These are phyloP conservation scores for Cyclotella baltica DNA, from an alignment of 108 stramenopile species.

Conservation along the genomic window DNA sequence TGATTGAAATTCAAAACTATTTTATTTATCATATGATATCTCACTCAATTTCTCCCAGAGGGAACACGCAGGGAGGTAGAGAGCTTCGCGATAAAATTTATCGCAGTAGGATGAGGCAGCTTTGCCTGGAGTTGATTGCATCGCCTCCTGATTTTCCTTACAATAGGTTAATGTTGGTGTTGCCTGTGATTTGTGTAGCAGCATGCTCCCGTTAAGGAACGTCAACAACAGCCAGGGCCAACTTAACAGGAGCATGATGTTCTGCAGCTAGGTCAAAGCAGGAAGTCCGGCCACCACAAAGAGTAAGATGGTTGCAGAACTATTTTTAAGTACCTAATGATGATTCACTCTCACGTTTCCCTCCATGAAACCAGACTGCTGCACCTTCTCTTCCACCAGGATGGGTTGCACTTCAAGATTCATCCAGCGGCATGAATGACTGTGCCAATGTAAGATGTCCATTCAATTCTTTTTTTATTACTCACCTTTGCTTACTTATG, in stretches of 20 bases:
- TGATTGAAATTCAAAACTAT: too few species aligned
- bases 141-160: slow-evolving; percentile 82
- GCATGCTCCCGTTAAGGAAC: slow-evolving; percentile 34
- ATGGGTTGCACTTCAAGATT: slow-evolving; percentile 85
- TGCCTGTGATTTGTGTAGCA: slow-evolving; percentile 55
- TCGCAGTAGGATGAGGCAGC: slow-evolving; percentile 62
- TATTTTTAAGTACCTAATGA: background rate
- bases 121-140: slow-evolving; percentile 70
- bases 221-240: slow-evolving; percentile 49
- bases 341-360: background rate
- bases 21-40: too few species aligned
- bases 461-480: background rate
- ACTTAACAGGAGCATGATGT: slow-evolving; percentile 39
- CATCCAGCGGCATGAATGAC: slow-evolving; percentile 75
- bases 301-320: slow-evolving; percentile 30
- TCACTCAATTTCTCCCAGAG: slow-evolving; percentile 1
- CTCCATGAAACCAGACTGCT: slow-evolving; percentile 7
- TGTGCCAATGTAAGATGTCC: slow-evolving; percentile 66
- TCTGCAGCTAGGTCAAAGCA: slow-evolving; percentile 52
- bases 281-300: slow-evolving; percentile 9
- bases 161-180: slow-evolving; percentile 62
- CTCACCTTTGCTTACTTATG: background rate
- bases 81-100: slow-evolving; percentile 80
- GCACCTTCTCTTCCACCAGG: slow-evolving; percentile 64
- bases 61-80: slow-evolving; percentile 64